Conservation (phyloP, 345 rosid species). For the Lepidium didymum region DNA sequence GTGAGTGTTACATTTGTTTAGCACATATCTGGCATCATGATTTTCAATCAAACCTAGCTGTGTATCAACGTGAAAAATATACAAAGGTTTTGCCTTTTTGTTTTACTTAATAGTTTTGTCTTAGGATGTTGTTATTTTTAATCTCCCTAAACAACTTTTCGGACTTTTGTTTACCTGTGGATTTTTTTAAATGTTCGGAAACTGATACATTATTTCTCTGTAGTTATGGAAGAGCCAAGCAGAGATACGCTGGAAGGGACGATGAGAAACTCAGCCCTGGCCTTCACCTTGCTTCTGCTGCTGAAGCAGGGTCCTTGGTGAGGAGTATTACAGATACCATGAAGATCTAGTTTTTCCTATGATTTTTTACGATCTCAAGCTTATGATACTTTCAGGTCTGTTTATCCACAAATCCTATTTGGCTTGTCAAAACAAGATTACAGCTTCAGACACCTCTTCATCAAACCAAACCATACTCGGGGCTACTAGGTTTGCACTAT, state of each 20-base stretch:
- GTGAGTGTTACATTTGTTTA: slow-evolving; percentile 35
- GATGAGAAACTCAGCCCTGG: slow-evolving; percentile 48
- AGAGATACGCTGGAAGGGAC: slow-evolving; percentile 62
- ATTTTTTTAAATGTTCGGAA: background rate
- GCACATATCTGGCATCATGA: background rate
- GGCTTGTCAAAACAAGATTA: slow-evolving; percentile 94
- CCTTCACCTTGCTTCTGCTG: slow-evolving; percentile 89
- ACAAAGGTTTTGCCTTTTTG: background rate
- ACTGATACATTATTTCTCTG: too few relatives aligned
- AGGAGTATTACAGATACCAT: slow-evolving; percentile 13
- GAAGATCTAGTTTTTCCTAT: background rate
- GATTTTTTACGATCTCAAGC: background rate
- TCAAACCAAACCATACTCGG: slow-evolving; percentile 65
- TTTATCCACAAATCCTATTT: slow-evolving; percentile 83
- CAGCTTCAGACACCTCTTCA: slow-evolving; percentile 92
- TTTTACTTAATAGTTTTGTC: background rate
- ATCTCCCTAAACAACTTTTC: background rate
- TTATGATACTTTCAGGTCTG: slow-evolving; percentile 51
- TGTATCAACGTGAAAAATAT: background rate
- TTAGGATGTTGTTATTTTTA: background rate
- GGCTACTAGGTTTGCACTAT: slow-evolving; percentile 59
- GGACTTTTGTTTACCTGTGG: background rate
- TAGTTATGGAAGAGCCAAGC: slow-evolving; percentile 85
- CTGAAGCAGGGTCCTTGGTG: slow-evolving; percentile 94
- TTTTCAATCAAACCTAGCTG: background rate